Evolutionary conservation across 164 flowering plant genomes (phyloP).

Genomic region (Magnolia sinica): DNA sequence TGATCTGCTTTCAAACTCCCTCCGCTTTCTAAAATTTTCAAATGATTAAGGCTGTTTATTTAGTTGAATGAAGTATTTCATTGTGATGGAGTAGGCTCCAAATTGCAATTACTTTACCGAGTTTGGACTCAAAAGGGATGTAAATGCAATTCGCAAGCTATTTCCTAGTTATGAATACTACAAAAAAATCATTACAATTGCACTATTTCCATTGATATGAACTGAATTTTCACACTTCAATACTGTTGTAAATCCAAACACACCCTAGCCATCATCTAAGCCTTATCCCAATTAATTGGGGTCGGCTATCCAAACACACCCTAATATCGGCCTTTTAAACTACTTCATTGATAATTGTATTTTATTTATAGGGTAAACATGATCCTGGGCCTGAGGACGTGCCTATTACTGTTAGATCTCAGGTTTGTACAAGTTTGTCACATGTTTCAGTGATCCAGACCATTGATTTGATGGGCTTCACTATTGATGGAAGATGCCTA

Average conservation of each 20-base stretch:
- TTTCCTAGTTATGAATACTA: too few relatives aligned
- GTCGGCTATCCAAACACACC: too few relatives aligned
- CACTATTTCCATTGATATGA: too few relatives aligned
- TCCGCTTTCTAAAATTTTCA: neutral
- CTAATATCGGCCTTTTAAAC: too few relatives aligned
- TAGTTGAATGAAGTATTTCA: neutral
- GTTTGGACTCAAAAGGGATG: neutral
- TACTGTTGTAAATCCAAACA: too few relatives aligned
- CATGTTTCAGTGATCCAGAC: neutral
- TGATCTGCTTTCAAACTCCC: neutral
- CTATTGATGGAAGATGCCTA: neutral
- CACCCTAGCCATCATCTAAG: too few relatives aligned
- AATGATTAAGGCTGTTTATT: neutral
- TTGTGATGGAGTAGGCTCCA: neutral
- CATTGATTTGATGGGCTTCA: neutral
- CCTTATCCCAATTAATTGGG: too few relatives aligned
- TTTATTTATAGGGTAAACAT: too few relatives aligned
- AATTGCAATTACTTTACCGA: neutral
- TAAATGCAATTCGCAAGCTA: neutral
- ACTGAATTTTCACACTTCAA: too few relatives aligned
- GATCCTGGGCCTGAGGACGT: neutral
- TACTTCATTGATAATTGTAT: neutral
- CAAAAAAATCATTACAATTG: too few relatives aligned
- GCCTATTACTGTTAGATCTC: neutral
- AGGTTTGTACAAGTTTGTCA: neutral